Evolutionary conservation across 768 basidiomycete species (phyloP).

Genomic region (Naematelia encephala): DNA sequence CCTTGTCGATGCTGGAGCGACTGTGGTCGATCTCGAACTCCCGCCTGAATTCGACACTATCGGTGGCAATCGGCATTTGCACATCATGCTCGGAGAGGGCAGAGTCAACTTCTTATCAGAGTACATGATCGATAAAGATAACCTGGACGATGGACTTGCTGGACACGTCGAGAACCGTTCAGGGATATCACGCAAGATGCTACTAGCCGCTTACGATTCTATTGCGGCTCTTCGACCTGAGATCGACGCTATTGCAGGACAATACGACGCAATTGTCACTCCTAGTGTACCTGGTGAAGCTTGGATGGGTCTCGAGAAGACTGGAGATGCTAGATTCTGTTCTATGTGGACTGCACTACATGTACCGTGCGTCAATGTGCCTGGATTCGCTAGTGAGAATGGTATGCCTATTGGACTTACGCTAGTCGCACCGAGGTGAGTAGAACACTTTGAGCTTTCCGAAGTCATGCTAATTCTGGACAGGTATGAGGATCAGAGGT

Average conservation of each 20-base stretch:
- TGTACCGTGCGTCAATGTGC: conserved; percentile 38
- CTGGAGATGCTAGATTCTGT: conserved; percentile 29
- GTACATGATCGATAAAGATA: conserved; percentile 20
- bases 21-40: conserved; percentile 40
- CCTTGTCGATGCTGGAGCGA: conserved; percentile 36
- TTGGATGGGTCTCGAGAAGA: conserved; percentile 21
- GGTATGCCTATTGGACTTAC: conserved; percentile 47
- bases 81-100: conserved; percentile 35
- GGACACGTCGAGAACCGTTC: conserved; percentile 31
- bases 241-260: conserved; percentile 39
- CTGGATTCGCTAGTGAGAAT: conserved; percentile 40
- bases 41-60: conserved; percentile 35
- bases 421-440: conserved; percentile 39
- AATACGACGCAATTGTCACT: conserved; percentile 44
- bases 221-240: conserved; percentile 34
- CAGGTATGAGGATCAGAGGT: conserved; percentile 40
- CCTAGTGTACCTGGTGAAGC: conserved; percentile 42
- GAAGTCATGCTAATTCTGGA: background rate
- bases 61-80: background rate
- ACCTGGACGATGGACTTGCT: conserved; percentile 26
- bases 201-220: conserved; percentile 38
- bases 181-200: conserved; percentile 19
- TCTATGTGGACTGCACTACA: conserved; percentile 47
- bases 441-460: background rate
- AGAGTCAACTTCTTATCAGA: conserved; percentile 40